Evolutionary conservation across 345 rosid genomes (phyloP).

Genomic region (Cardiospermum halicacabum): DNA sequence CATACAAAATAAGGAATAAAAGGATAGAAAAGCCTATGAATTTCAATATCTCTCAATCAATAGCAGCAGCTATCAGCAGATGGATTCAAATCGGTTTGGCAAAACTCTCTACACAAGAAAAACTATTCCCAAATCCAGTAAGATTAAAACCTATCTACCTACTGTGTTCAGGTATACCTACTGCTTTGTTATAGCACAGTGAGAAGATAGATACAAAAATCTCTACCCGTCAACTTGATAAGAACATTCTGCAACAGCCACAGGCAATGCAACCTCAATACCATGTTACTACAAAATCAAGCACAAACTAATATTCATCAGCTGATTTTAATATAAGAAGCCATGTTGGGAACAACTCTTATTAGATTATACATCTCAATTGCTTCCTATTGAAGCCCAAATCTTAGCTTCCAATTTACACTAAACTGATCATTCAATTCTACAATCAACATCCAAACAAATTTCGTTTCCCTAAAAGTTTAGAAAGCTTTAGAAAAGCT

Average conservation of each 20-base stretch:
- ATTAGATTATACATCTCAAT: background rate
- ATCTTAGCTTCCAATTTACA: background rate
- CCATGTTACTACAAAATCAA: no score
- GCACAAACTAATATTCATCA: no score
- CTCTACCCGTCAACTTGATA: background rate
- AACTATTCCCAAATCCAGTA: background rate
- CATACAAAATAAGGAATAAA: background rate
- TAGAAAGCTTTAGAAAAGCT: background rate
- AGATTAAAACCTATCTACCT: background rate
- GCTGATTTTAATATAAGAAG: no score
- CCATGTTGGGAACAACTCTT: background rate
- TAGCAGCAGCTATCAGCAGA: background rate
- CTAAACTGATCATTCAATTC: background rate
- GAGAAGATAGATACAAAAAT: background rate
- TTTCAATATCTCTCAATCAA: background rate
- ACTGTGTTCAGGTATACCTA: background rate
- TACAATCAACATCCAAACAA: background rate
- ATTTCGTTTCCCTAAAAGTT: background rate
- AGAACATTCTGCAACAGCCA: background rate
- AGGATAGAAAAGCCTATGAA: background rate
- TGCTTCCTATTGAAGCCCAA: background rate
- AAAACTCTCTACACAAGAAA: background rate
- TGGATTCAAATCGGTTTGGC: background rate
- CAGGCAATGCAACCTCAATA: constrained; percentile 2
- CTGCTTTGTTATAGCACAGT: background rate